Percentiles rank a stretch among this genome's conserved stretches.
These are phyloP conservation scores for Aaosphaeria arxii DNA, from an alignment of 2,329 filamentous ascomycete species.

Conservation along the genomic window DNA sequence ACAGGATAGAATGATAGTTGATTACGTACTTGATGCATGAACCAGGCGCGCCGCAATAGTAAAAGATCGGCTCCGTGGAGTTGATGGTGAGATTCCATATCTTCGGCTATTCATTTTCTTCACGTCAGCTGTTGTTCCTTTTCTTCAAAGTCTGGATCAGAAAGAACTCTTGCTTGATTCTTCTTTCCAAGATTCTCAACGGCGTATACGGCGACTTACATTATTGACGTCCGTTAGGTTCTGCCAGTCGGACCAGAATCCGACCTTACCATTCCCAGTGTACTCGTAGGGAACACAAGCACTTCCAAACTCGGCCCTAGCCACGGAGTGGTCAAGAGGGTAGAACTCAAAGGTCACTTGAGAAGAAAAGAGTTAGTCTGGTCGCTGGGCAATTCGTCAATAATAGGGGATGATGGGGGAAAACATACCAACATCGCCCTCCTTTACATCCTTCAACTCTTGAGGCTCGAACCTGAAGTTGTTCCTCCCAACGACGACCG, in stretches of 20 bases:
- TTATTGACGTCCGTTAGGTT: slow-evolving; percentile 11
- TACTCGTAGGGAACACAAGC: slow-evolving; percentile 42
- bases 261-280: slow-evolving; percentile 18
- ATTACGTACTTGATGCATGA: slow-evolving; percentile 67
- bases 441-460: slow-evolving; percentile 30
- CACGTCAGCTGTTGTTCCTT: too few relatives aligned
- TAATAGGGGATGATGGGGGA: background rate
- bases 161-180: too few relatives aligned
- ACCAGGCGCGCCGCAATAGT: slow-evolving; percentile 52
- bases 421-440: slow-evolving; percentile 30
- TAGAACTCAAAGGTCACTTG: slow-evolving; percentile 35
- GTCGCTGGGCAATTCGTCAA: slow-evolving; percentile 10
- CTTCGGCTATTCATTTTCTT: slow-evolving; percentile 13
- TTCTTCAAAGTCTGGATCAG: too few relatives aligned
- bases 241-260: slow-evolving; percentile 26
- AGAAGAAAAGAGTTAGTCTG: background rate
- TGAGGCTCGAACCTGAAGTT: slow-evolving; percentile 37
- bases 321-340: slow-evolving; percentile 43
- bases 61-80: slow-evolving; percentile 35
- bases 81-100: slow-evolving; percentile 35
- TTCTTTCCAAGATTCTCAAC: too few relatives aligned
- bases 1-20: background rate
- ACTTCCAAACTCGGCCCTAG: slow-evolving; percentile 35
- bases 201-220: slow-evolving; percentile 12
- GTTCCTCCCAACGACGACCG: slow-evolving; percentile 35